Percentiles rank a stretch among this genome's conserved stretches.
phyloP scores from a whole-genome alignment of 371 early-diverging fungal genomes.

The Mucor irregularis region DNA sequence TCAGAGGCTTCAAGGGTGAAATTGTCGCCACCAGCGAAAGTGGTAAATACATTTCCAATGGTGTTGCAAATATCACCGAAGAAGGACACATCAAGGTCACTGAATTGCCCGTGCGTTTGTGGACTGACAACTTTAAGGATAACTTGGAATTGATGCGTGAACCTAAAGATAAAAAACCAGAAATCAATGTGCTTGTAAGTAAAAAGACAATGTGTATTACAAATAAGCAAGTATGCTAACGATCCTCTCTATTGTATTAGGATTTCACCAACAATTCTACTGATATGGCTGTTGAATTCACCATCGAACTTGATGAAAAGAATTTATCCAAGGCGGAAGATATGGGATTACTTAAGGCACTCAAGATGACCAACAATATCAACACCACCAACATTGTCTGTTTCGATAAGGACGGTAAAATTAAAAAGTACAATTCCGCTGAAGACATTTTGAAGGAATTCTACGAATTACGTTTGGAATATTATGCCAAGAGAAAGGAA shows the following conservation, averaged over 20 bases:
- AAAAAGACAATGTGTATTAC: background rate
- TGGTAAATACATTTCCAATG: constrained; percentile 75
- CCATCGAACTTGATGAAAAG: constrained; percentile 71
- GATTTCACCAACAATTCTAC: constrained; percentile 86
- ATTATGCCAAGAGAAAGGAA: constrained; percentile 92
- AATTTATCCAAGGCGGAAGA: constrained; percentile 72
- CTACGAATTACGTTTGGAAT: constrained; percentile 84
- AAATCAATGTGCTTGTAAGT: constrained; percentile 19
- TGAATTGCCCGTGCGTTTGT: constrained; percentile 94
- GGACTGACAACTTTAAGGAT: constrained; percentile 97
- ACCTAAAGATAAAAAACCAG: constrained; percentile 42
- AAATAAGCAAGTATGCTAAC: too few relatives aligned
- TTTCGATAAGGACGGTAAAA: constrained; percentile 90
- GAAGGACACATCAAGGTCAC: constrained; percentile 86
- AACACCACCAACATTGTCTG: constrained; percentile 95
- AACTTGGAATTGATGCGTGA: constrained; percentile 68
- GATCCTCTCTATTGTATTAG: constrained; percentile 14
- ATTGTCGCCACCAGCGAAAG: constrained; percentile 53
- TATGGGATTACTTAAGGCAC: constrained; percentile 80
- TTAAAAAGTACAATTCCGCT: constrained; percentile 83
- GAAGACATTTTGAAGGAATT: constrained; percentile 94
- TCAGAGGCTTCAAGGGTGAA: constrained; percentile 89
- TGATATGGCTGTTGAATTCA: constrained; percentile 82
- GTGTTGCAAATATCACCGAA: constrained; percentile 70
- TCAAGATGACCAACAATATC: constrained; percentile 80